phyloP scores from a whole-genome alignment of 2,329 filamentous ascomycete genomes.

The Onygenales sp. region DNA sequence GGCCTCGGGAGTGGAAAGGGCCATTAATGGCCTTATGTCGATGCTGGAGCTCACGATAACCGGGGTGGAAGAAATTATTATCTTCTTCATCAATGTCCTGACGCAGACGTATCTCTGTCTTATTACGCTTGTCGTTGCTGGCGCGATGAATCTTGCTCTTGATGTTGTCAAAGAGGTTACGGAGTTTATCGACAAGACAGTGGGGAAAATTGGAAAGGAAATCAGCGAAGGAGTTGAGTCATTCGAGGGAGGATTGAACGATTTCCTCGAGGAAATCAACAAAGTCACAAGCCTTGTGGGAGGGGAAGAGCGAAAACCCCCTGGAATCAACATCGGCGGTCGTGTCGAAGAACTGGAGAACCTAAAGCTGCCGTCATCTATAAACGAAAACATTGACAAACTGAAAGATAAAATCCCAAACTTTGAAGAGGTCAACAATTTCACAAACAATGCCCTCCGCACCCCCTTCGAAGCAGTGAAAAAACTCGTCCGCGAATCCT shows the following conservation, averaged over 20 bases:
- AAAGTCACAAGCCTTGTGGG: too few species aligned
- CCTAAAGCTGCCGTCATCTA: constrained; percentile 58
- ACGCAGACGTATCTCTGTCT: constrained; percentile 85
- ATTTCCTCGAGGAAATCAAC: constrained; percentile 47
- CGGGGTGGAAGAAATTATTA: constrained; percentile 73
- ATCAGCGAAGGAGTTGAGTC: constrained; percentile 29
- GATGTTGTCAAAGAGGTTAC: constrained; percentile 51
- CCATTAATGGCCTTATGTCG: constrained; percentile 68
- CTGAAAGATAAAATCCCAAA: constrained; percentile 73
- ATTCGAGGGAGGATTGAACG: constrained; percentile 49
- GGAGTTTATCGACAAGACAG: constrained; percentile 49
- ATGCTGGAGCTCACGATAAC: constrained; percentile 72
- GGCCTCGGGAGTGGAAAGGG: constrained; percentile 67
- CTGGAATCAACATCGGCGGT: constrained; percentile 52
- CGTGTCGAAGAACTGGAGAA: constrained; percentile 58
- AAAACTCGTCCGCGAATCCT: constrained; percentile 58
- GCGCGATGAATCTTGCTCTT: constrained; percentile 63
- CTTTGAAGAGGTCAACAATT: constrained; percentile 74
- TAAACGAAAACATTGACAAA: constrained; percentile 59
- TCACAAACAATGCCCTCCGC: constrained; percentile 64
- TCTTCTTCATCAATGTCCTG: constrained; percentile 89
- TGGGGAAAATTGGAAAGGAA: constrained; percentile 36
- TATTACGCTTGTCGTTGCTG: constrained; percentile 71
- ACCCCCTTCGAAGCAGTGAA: constrained; percentile 76
- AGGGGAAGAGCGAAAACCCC: too few species aligned